Conservation (phyloP, 345 rosid species). For the Brassica nigra region DNA sequence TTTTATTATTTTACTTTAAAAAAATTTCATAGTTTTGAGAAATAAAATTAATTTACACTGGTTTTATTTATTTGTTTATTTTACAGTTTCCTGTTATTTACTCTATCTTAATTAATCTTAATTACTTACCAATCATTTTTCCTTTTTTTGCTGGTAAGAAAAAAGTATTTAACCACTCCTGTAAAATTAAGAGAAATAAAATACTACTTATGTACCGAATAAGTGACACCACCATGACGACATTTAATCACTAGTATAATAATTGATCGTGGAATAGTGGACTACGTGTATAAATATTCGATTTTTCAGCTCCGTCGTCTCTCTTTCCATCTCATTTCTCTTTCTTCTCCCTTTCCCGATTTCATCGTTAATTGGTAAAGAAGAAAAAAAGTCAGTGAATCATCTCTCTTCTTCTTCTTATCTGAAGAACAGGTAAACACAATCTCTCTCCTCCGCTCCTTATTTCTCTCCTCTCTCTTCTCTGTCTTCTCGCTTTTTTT, state of each 20-base stretch:
- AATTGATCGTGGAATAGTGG: conserved; percentile 15
- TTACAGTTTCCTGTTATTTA: background rate
- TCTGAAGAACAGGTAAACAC: conserved; percentile 40
- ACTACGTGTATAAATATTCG: background rate
- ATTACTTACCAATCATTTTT: background rate
- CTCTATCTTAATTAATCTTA: background rate
- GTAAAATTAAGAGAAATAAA: background rate
- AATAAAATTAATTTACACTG: background rate
- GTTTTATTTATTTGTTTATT: background rate
- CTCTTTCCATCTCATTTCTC: background rate
- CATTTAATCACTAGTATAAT: conserved; percentile 8
- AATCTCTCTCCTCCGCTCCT: conserved; percentile 29
- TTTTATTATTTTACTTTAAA: too few species aligned
- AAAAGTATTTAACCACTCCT: background rate
- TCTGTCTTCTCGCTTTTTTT: conserved; percentile 2
- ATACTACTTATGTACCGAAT: background rate
- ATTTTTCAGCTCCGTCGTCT: conserved; percentile 7
- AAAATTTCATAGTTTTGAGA: background rate
- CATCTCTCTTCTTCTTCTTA: conserved; percentile 21
- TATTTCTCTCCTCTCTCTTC: conserved; percentile 25
- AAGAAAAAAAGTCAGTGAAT: conserved; percentile 22
- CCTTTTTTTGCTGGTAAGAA: background rate
- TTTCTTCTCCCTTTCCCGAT: conserved; percentile 10
- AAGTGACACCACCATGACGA: conserved; percentile 37
- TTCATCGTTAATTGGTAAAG: background rate